Conservation (phyloP, 805 yeast species). For the Kodamaea sagamina region DNA sequence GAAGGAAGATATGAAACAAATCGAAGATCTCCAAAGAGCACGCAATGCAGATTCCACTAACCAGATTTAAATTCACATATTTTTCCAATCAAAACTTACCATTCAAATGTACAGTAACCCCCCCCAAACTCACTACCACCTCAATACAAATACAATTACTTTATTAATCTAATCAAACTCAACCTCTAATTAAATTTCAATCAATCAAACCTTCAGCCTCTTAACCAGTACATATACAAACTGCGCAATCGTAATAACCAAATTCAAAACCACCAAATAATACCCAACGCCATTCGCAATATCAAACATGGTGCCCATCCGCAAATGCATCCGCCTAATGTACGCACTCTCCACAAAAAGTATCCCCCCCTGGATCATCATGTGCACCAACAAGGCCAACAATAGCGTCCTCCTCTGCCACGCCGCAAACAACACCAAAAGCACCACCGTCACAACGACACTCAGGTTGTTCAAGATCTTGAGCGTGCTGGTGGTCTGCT, state of each 20-base stretch:
- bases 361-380: not conserved
- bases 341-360: slow-evolving; percentile 6
- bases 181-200: not conserved
- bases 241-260: slow-evolving; percentile 3
- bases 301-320: not conserved
- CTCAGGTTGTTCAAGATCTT: slow-evolving; percentile 4
- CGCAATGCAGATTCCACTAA: no score
- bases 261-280: slow-evolving; percentile 2
- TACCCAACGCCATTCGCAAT: slow-evolving; percentile 6
- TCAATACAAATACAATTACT: no score
- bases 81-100: no score
- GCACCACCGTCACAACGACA: slow-evolving; percentile 1
- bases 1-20: no score
- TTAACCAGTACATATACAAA: slow-evolving; percentile 5
- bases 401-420: slow-evolving; percentile 8
- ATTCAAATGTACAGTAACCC: no score
- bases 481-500: slow-evolving; percentile 3
- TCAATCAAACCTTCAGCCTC: not conserved
- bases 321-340: not conserved
- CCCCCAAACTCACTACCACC: no score
- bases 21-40: no score
- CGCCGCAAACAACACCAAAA: slow-evolving; percentile 4
- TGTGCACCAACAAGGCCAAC: not conserved
- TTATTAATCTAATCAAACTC: no score
- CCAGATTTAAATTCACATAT: no score